A percentile compares a stretch with the other conserved stretches of the same genome.
These are phyloP conservation scores for Daldinia eschscholtzii DNA, from an alignment of 2,329 filamentous ascomycete species.

Conservation along the genomic window DNA sequence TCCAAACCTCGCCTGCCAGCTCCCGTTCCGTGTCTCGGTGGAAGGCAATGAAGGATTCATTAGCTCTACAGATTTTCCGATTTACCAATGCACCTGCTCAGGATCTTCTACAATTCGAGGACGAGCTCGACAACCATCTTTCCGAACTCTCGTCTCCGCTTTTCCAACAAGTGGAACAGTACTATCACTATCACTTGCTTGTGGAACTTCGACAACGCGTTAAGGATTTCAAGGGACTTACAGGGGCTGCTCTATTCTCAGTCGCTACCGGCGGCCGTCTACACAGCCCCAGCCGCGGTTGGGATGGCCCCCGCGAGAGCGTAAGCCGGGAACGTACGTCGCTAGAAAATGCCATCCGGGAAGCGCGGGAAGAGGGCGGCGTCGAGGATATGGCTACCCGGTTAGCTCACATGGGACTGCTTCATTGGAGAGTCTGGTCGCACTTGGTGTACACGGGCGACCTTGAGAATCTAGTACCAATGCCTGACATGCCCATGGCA, in stretches of 20 bases:
- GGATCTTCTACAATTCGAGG: slow-evolving; percentile 63
- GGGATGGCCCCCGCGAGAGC: slow-evolving; percentile 52
- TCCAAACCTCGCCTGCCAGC: slow-evolving; percentile 63
- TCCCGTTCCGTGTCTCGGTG: slow-evolving; percentile 62
- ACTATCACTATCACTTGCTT: slow-evolving; percentile 64
- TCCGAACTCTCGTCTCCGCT: slow-evolving; percentile 58
- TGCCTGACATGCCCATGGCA: slow-evolving; percentile 45
- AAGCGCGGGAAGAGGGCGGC: slow-evolving; percentile 65
- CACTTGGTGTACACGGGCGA: slow-evolving; percentile 74
- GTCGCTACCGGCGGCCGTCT: slow-evolving; percentile 66
- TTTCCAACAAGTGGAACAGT: slow-evolving; percentile 63
- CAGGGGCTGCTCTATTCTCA: slow-evolving; percentile 67
- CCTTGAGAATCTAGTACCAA: slow-evolving; percentile 43
- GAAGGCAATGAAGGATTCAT: slow-evolving; percentile 64
- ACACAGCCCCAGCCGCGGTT: slow-evolving; percentile 54
- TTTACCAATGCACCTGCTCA: slow-evolving; percentile 64
- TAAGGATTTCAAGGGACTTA: slow-evolving; percentile 65
- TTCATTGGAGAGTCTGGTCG: slow-evolving; percentile 93
- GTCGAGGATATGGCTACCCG: slow-evolving; percentile 79
- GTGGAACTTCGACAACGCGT: slow-evolving; percentile 63
- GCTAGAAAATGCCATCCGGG: slow-evolving; percentile 54
- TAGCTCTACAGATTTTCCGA: slow-evolving; percentile 71
- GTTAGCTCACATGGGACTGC: slow-evolving; percentile 82
- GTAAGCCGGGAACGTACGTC: slow-evolving; percentile 43
- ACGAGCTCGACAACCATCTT: slow-evolving; percentile 61